Evolutionary conservation across 352 stramenopile genomes (phyloP).

Genomic region (Phytophthora boehmeriae): DNA sequence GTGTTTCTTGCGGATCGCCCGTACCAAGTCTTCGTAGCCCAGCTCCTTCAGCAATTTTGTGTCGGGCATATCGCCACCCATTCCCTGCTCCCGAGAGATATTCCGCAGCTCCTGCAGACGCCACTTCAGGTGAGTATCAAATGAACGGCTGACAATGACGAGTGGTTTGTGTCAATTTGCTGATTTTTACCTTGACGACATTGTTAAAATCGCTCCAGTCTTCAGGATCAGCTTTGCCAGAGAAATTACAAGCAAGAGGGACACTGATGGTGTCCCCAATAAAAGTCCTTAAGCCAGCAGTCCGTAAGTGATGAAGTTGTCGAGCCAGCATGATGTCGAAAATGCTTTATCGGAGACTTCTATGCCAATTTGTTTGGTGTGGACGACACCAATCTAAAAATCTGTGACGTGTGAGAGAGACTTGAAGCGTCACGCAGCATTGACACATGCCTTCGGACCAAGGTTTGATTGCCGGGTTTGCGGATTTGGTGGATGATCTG

Average conservation of each 20-base stretch:
- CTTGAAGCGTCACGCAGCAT: constrained; percentile 11
- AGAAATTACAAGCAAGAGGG: constrained; percentile 7
- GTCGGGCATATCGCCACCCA: constrained; percentile 52
- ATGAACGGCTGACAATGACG: constrained; percentile 2
- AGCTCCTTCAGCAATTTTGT: constrained; percentile 77
- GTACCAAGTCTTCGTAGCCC: constrained; percentile 62
- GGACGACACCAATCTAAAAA: neutral
- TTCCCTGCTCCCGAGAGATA: constrained; percentile 54
- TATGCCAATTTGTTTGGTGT: constrained; percentile 8
- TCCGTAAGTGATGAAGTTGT: constrained; percentile 20
- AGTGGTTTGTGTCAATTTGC: neutral
- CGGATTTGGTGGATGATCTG: constrained; percentile 56
- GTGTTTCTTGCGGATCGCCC: constrained; percentile 86
- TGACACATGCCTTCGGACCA: neutral
- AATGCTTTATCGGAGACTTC: neutral
- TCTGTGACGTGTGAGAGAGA: constrained; percentile 37
- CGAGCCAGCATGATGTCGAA: constrained; percentile 20
- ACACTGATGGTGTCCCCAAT: neutral
- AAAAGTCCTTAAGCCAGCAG: constrained; percentile 5
- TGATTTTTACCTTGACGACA: constrained; percentile 59
- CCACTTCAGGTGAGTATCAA: constrained; percentile 3
- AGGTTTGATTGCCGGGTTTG: constrained; percentile 29
- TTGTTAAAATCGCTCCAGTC: constrained; percentile 69
- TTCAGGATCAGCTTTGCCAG: constrained; percentile 14
- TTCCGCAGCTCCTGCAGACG: constrained; percentile 60